Evolutionary conservation across 495 filamentous ascomycete species (phyloP).

Genomic region (Penicillium turbatum): DNA sequence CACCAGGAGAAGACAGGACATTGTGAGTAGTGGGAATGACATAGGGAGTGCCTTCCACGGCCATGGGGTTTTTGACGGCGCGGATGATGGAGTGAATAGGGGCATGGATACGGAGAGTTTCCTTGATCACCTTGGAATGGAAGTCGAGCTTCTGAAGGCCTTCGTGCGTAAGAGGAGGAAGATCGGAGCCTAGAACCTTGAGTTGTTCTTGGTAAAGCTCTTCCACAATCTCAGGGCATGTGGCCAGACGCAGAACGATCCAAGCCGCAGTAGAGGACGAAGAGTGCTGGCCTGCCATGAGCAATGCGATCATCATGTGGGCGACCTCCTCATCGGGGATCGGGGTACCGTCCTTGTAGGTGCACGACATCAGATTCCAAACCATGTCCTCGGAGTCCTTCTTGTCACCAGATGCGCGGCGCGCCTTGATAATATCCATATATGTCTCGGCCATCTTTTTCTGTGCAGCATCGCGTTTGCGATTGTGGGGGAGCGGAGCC

Average conservation of each 20-base stretch:
- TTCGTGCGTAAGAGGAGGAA: slow-evolving; percentile 53
- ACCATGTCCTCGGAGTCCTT: slow-evolving; percentile 61
- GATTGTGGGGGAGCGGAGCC: slow-evolving; percentile 59
- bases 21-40: slow-evolving; percentile 47
- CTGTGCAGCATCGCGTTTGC: slow-evolving; percentile 55
- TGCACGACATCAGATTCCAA: slow-evolving; percentile 62
- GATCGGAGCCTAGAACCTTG: slow-evolving; percentile 46
- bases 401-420: slow-evolving; percentile 45
- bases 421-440: slow-evolving; percentile 54
- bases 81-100: slow-evolving; percentile 62
- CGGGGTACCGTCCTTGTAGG: slow-evolving; percentile 58
- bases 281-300: slow-evolving; percentile 65
- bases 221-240: slow-evolving; percentile 51
- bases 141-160: slow-evolving; percentile 50
- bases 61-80: slow-evolving; percentile 57
- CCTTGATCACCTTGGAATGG: slow-evolving; percentile 55
- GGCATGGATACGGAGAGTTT: slow-evolving; percentile 60
- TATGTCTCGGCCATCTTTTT: slow-evolving; percentile 55
- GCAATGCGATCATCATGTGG: slow-evolving; percentile 64
- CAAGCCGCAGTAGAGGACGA: slow-evolving; percentile 56
- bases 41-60: slow-evolving; percentile 42
- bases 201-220: slow-evolving; percentile 56
- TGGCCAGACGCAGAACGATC: slow-evolving; percentile 57
- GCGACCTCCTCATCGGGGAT: slow-evolving; percentile 60
- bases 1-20: slow-evolving; percentile 47